Evolutionary conservation across 257 asterid genomes (phyloP).

Genomic region (Solanum raphanifolium): DNA sequence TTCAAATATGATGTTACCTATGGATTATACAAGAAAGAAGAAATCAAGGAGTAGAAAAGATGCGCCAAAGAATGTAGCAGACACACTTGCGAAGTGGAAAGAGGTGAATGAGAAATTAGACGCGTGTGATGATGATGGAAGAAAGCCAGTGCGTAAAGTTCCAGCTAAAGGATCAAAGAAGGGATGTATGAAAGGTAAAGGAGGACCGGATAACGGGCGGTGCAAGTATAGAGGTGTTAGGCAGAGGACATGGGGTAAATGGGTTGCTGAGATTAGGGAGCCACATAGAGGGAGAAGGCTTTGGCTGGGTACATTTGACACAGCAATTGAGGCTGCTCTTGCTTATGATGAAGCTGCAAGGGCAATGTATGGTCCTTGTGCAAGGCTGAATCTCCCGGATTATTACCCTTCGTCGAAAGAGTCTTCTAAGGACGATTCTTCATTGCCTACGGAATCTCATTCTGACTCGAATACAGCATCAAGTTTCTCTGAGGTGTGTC

Average conservation of each 20-base stretch:
- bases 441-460: conserved; percentile 9
- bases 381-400: conserved; percentile 23
- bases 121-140: background rate
- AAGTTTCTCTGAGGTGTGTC: conserved; percentile 36
- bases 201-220: conserved; percentile 13
- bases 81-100: conserved; percentile 28
- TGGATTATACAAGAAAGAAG: conserved; percentile 16
- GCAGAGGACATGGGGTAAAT: conserved; percentile 41
- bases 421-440: background rate
- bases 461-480: conserved; percentile 28
- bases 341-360: conserved; percentile 40
- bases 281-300: conserved; percentile 30
- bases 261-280: conserved; percentile 39
- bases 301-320: conserved; percentile 31
- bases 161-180: conserved; percentile 39
- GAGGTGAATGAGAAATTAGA: conserved; percentile 17
- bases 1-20: background rate
- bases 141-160: conserved; percentile 6
- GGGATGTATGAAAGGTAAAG: conserved; percentile 32
- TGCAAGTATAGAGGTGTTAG: conserved; percentile 30
- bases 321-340: conserved; percentile 26
- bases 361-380: conserved; percentile 27
- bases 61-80: conserved; percentile 9
- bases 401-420: background rate
- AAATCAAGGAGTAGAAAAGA: conserved; percentile 15